These are phyloP conservation scores for Gossypium turneri DNA, from an alignment of 345 rosid genomes.

Conservation along the genomic window DNA sequence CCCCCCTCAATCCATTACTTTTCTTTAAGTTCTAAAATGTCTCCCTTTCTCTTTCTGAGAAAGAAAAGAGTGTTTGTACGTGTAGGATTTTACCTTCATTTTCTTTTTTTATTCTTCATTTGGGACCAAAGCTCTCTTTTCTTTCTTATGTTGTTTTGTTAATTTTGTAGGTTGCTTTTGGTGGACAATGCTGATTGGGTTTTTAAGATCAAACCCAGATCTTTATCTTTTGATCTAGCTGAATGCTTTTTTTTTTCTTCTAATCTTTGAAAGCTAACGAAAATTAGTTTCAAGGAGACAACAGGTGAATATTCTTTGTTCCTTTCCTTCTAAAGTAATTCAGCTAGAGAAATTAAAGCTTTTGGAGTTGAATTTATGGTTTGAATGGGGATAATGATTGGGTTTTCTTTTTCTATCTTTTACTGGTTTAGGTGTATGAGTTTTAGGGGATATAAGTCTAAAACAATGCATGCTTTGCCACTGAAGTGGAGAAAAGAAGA, in stretches of 20 bases:
- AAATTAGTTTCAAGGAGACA: slow-evolving; percentile 12
- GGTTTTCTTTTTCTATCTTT: slow-evolving; percentile 2
- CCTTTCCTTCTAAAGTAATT: slow-evolving; percentile 5
- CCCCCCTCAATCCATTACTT: slow-evolving; percentile 1
- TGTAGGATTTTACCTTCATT: slow-evolving; percentile 13
- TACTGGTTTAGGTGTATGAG: slow-evolving; percentile 15
- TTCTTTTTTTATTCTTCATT: neutral
- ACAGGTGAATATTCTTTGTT: slow-evolving; percentile 19
- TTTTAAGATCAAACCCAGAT: slow-evolving; percentile 37
- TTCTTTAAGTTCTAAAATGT: slow-evolving; percentile 2
- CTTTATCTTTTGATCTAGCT: slow-evolving; percentile 32
- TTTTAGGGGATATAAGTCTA: slow-evolving; percentile 38
- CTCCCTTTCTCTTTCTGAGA: slow-evolving; percentile 2
- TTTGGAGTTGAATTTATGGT: slow-evolving; percentile 9
- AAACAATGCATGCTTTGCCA: slow-evolving; percentile 31
- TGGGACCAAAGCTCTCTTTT: neutral
- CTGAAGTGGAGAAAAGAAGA: neutral
- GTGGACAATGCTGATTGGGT: slow-evolving; percentile 20
- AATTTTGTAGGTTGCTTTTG: slow-evolving; percentile 22
- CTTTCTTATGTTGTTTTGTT: slow-evolving; percentile 13
- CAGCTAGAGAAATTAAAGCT: slow-evolving; percentile 11
- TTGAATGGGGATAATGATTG: slow-evolving; percentile 3
- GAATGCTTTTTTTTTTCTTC: slow-evolving; percentile 9
- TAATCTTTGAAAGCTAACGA: slow-evolving; percentile 21
- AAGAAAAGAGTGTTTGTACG: slow-evolving; percentile 14